Evolutionary conservation across 2,329 filamentous ascomycete genomes (phyloP).

Genomic region (Helotiales sp.): DNA sequence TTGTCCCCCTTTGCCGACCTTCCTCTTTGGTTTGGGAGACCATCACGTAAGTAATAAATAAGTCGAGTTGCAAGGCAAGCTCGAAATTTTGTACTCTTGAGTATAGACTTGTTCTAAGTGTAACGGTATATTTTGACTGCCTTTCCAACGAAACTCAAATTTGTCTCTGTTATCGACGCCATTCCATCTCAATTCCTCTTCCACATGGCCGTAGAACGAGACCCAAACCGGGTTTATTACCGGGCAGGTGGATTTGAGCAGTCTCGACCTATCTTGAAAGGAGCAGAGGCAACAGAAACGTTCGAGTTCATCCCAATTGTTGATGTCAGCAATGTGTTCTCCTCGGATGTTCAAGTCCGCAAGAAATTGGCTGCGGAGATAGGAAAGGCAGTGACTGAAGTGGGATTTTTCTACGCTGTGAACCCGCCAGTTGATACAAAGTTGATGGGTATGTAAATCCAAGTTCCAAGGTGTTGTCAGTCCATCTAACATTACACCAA

Average conservation of each 20-base stretch:
- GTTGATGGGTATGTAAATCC: not conserved
- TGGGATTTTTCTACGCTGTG: constrained; percentile 14
- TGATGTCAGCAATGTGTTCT: constrained; percentile 12
- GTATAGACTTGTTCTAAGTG: too few species aligned
- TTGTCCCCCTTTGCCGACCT: not conserved
- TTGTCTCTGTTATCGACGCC: not conserved
- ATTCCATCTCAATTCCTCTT: not conserved
- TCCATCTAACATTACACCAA: not conserved
- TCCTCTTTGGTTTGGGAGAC: not conserved
- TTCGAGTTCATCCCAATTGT: constrained; percentile 15
- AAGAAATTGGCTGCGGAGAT: constrained; percentile 10
- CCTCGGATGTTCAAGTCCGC: constrained; percentile 6
- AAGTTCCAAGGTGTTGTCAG: too few species aligned
- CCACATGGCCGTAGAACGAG: constrained; percentile 3
- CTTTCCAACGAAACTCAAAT: too few species aligned
- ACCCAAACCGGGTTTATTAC: constrained; percentile 14
- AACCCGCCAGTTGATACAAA: constrained; percentile 4
- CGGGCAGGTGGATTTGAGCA: constrained; percentile 13
- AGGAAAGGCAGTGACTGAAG: constrained; percentile 4
- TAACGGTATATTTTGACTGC: too few species aligned
- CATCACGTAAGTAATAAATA: not conserved
- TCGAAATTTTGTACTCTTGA: not conserved
- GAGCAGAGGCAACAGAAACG: constrained; percentile 11
- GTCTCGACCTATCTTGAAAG: constrained; percentile 18
- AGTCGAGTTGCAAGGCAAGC: not conserved